A percentile compares a stretch with the other conserved stretches of the same genome.
Conservation (phyloP, 305 asterid species). For the Fraxinus sp. region DNA sequence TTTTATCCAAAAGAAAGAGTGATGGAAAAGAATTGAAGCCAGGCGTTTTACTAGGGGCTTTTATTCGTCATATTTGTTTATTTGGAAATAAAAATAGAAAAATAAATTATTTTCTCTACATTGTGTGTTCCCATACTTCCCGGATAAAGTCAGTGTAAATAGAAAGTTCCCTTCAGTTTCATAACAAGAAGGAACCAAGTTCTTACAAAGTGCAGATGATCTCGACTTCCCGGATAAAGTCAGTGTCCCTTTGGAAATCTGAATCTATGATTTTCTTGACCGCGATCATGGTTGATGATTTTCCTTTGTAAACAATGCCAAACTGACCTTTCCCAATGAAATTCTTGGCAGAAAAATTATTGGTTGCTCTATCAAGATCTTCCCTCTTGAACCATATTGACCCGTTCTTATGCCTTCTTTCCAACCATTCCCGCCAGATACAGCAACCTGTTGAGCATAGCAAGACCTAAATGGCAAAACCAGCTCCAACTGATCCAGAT, state of each 20-base stretch:
- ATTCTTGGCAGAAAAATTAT: conserved; percentile 39
- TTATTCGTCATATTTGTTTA: conserved; percentile 17
- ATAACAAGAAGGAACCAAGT: background rate
- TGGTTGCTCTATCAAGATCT: conserved; percentile 30
- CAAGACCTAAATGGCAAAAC: no score
- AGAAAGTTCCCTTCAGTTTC: background rate
- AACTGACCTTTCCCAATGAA: conserved; percentile 53
- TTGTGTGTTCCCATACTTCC: background rate
- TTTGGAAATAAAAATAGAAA: background rate
- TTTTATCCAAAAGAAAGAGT: conserved; percentile 31
- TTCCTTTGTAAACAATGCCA: conserved; percentile 58
- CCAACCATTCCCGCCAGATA: no score
- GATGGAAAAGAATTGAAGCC: conserved; percentile 10
- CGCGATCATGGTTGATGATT: conserved; percentile 36
- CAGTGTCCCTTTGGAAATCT: conserved; percentile 37
- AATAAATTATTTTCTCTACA: background rate
- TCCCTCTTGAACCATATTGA: no score
- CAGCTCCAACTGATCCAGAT: no score
- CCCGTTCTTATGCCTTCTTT: no score
- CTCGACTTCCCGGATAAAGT: conserved; percentile 50
- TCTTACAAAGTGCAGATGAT: conserved; percentile 39
- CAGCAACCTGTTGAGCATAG: no score
- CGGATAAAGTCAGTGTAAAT: background rate
- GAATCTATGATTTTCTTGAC: conserved; percentile 44
- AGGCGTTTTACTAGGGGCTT: conserved; percentile 33